These are phyloP conservation scores for Nepenthes mirabilis DNA, from an alignment of 148 eudicot genomes.

Conservation along the genomic window DNA sequence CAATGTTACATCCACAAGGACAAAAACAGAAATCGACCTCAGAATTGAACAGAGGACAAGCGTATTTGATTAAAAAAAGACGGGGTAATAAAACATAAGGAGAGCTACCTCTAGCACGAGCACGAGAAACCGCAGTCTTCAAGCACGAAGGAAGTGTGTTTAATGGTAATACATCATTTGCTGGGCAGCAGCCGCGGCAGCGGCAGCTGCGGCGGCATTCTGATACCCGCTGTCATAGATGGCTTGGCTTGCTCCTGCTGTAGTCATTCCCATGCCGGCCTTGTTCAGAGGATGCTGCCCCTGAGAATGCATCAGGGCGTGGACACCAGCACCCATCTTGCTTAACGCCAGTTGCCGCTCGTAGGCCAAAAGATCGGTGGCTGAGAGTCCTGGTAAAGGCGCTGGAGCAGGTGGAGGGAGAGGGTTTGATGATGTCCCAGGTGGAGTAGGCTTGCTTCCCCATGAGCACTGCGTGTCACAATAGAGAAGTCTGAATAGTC, in stretches of 20 bases:
- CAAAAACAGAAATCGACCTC: too few species aligned
- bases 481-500: neutral
- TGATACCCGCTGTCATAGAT: conserved; percentile 87
- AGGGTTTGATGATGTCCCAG: conserved; percentile 84
- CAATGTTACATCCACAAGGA: too few species aligned
- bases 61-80: too few species aligned
- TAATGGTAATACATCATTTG: conserved; percentile 96
- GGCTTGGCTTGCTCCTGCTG: conserved; percentile 88
- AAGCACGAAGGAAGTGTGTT: conserved; percentile 4
- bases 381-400: conserved; percentile 25
- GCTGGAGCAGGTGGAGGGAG: conserved; percentile 92
- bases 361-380: conserved; percentile 63
- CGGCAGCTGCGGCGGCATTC: conserved; percentile 9
- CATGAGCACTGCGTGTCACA: conserved; percentile 59
- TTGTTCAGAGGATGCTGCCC: conserved; percentile 72
- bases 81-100: too few species aligned
- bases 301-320: conserved; percentile 66
- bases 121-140: neutral
- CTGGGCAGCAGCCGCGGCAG: conserved; percentile 61
- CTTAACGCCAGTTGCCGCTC: conserved; percentile 82
- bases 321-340: conserved; percentile 69
- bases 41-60: too few species aligned
- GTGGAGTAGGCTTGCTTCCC: conserved; percentile 99
- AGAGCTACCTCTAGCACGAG: neutral
- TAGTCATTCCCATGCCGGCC: conserved; percentile 74